Conservation (phyloP, 306 rosid species). For the Lathyrus sativus region DNA sequence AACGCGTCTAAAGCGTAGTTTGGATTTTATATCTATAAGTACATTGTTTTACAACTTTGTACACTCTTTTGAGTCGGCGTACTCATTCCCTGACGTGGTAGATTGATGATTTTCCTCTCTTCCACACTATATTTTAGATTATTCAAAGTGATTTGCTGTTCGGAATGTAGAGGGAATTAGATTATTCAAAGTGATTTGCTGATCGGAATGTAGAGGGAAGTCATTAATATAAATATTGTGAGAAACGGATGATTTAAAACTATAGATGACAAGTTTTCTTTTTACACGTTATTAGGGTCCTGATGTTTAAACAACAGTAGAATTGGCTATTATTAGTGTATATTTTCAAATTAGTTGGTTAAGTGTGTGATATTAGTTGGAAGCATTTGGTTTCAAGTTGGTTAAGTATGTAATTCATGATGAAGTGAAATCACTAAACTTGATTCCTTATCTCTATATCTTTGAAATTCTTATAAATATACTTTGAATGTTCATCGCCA, state of each 20-base stretch:
- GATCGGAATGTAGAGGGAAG: conserved; percentile 6
- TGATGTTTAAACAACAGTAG: background rate
- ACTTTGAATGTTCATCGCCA: too few species aligned
- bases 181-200: background rate
- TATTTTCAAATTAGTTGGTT: too few species aligned
- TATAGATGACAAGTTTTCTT: background rate
- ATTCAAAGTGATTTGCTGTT: background rate
- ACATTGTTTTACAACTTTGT: conserved; percentile 19
- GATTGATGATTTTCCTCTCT: conserved; percentile 9
- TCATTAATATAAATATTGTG: background rate
- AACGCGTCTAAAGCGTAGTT: conserved; percentile 37
- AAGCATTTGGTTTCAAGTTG: too few species aligned
- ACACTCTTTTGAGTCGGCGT: conserved; percentile 29
- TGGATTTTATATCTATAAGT: conserved; percentile 31
- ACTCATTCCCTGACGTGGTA: conserved; percentile 9
- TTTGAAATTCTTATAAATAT: too few species aligned
- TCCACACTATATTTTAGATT: conserved; percentile 1
- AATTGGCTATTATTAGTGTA: background rate
- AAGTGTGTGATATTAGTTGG: too few species aligned
- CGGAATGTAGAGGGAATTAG: conserved; percentile 15
- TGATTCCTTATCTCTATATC: too few species aligned
- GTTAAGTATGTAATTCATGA: too few species aligned
- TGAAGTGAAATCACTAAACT: too few species aligned
- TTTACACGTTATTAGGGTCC: background rate
- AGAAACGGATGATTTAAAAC: background rate